These are phyloP conservation scores for Citropsis articulata DNA, from an alignment of 345 rosid species.

Conservation along the genomic window DNA sequence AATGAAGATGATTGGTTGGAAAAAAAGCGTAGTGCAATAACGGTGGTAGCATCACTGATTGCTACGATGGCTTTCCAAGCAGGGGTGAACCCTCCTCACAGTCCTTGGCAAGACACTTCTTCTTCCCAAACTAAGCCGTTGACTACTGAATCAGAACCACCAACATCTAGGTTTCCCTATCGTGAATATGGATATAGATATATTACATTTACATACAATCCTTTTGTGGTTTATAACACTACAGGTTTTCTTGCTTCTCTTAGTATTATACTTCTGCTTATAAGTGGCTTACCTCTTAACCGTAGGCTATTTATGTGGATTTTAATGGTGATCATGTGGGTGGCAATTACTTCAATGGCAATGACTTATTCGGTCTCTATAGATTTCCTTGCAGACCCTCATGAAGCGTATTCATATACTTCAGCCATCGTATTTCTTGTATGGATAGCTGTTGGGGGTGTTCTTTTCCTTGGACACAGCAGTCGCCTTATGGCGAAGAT, in stretches of 20 bases:
- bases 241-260: slow-evolving; percentile 23
- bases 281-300: slow-evolving; percentile 25
- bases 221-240: background rate
- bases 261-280: slow-evolving; percentile 19
- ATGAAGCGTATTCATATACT: accelerated
- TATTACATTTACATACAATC: too few relatives aligned
- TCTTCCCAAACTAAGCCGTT: too few relatives aligned
- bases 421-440: background rate
- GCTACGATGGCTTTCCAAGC: slow-evolving; percentile 36
- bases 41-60: slow-evolving; percentile 31
- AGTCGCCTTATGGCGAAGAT: background rate
- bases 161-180: too few relatives aligned
- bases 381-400: background rate
- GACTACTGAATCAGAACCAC: too few relatives aligned
- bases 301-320: background rate
- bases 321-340: slow-evolving; percentile 1
- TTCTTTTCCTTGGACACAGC: background rate
- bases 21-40: slow-evolving; percentile 16
- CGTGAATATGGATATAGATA: too few relatives aligned
- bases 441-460: background rate
- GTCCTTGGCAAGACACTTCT: slow-evolving; percentile 13
- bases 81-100: slow-evolving; percentile 18
- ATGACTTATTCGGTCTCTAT: background rate
- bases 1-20: background rate
- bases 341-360: background rate